Percentiles rank a stretch among this genome's conserved stretches.
Conservation (phyloP, 2,329 filamentous ascomycete genomes). For the Ceratocystis destructans region DNA sequence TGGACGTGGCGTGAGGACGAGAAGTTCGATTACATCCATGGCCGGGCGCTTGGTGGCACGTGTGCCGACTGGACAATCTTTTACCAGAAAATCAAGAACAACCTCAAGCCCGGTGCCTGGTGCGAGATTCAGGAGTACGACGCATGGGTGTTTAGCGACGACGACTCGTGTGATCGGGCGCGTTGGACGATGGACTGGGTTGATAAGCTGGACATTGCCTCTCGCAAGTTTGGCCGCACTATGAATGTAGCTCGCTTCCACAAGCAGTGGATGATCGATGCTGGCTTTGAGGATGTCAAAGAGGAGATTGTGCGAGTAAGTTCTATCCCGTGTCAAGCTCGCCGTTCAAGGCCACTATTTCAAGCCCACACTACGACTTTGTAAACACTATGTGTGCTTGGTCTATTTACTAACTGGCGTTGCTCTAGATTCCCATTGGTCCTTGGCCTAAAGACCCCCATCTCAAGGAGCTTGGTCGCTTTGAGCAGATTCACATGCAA, state of each 20-base stretch:
- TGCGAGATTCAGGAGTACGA: slow-evolving; percentile 31
- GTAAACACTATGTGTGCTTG: no score
- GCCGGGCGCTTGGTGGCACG: slow-evolving; percentile 22
- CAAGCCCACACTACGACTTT: background rate
- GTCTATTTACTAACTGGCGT: background rate
- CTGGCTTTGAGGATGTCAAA: slow-evolving; percentile 28
- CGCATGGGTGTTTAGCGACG: slow-evolving; percentile 29
- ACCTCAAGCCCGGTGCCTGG: slow-evolving; percentile 28
- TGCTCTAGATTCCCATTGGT: slow-evolving; percentile 28
- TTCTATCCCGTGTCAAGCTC: background rate
- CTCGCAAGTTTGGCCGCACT: slow-evolving; percentile 28
- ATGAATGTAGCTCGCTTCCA: slow-evolving; percentile 29
- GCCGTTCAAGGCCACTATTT: no score
- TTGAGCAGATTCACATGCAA: slow-evolving; percentile 30
- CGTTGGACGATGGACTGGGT: slow-evolving; percentile 31
- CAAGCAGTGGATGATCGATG: slow-evolving; percentile 29
- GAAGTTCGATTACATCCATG: slow-evolving; percentile 26
- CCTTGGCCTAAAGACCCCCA: slow-evolving; percentile 28
- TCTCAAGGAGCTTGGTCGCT: slow-evolving; percentile 28
- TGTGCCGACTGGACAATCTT: slow-evolving; percentile 26
- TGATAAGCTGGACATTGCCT: slow-evolving; percentile 27
- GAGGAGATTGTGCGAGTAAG: slow-evolving; percentile 25
- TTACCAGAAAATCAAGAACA: slow-evolving; percentile 23
- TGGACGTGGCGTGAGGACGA: slow-evolving; percentile 32
- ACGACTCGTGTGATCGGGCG: slow-evolving; percentile 28